Conservation (phyloP, 2,329 filamentous ascomycete genomes). For the Aspergillus latus region DNA sequence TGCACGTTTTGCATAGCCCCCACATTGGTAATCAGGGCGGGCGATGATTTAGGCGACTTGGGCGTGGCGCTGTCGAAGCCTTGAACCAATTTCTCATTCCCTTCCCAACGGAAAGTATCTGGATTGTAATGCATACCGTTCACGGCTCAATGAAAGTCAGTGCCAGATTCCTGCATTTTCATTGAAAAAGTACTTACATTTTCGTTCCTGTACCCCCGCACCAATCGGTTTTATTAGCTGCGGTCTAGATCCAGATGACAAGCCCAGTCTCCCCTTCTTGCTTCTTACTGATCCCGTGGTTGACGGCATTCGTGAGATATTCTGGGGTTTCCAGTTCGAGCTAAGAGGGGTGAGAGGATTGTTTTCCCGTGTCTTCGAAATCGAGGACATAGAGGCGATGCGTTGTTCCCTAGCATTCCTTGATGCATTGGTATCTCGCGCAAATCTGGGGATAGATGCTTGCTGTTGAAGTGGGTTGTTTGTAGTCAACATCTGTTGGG, state of each 20-base stretch:
- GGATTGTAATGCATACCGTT: constrained; percentile 98
- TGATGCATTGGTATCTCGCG: constrained; percentile 66
- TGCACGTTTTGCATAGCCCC: constrained; percentile 81
- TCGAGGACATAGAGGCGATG: constrained; percentile 46
- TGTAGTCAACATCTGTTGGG: constrained; percentile 56
- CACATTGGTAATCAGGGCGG: constrained; percentile 86
- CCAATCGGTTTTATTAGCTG: constrained; percentile 85
- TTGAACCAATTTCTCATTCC: constrained; percentile 80
- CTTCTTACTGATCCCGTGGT: constrained; percentile 52
- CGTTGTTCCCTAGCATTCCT: constrained; percentile 64
- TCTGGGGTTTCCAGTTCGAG: constrained; percentile 61
- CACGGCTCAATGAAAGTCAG: constrained; percentile 57
- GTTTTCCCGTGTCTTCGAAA: constrained; percentile 39
- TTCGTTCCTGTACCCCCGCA: constrained; percentile 69
- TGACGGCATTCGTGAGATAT: constrained; percentile 51
- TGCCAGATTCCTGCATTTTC: constrained; percentile 1
- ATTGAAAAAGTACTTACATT: constrained; percentile 60
- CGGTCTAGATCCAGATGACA: constrained; percentile 59
- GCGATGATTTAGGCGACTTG: constrained; percentile 46
- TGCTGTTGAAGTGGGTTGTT: constrained; percentile 52
- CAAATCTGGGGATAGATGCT: constrained; percentile 61
- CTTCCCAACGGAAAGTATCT: constrained; percentile 84
- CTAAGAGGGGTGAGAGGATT: constrained; percentile 53
- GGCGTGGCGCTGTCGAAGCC: constrained; percentile 67
- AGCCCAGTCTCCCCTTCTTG: constrained; percentile 40